Percentiles rank a stretch among this genome's conserved stretches.
Evolutionary conservation across 2,329 filamentous ascomycete species (phyloP).

Genomic region (Microcyclosporella mali): DNA sequence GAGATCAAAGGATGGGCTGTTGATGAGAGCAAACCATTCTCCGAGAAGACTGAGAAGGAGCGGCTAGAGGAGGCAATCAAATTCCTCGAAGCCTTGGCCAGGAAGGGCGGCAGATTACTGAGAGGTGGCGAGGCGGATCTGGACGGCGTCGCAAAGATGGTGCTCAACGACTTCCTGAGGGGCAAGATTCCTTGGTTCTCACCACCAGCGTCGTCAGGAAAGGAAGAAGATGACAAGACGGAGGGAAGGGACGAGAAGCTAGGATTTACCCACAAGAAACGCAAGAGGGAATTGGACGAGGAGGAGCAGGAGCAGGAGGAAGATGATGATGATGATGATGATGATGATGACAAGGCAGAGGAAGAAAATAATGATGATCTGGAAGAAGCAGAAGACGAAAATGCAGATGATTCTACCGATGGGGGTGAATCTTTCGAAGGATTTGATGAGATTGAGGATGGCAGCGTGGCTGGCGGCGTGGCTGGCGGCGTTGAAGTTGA

Average conservation of each 20-base stretch:
- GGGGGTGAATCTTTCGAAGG: slow-evolving; percentile 9
- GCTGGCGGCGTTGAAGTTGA: not conserved
- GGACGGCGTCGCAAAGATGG: slow-evolving; percentile 93
- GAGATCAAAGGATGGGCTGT: slow-evolving; percentile 66
- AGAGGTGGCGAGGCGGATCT: slow-evolving; percentile 93
- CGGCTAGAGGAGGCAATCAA: slow-evolving; percentile 58
- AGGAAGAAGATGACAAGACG: slow-evolving; percentile 42
- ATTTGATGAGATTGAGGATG: not conserved
- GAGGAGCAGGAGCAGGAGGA: slow-evolving; percentile 34
- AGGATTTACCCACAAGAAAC: slow-evolving; percentile 75
- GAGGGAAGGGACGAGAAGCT: slow-evolving; percentile 70
- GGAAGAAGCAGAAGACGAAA: slow-evolving; percentile 26
- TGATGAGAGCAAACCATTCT: slow-evolving; percentile 12
- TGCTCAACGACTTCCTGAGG: slow-evolving; percentile 90
- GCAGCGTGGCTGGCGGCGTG: not conserved
- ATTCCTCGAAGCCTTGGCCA: slow-evolving; percentile 79
- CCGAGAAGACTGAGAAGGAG: slow-evolving; percentile 26
- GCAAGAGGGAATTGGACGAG: slow-evolving; percentile 53
- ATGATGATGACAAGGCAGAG: slow-evolving; percentile 21
- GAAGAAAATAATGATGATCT: slow-evolving; percentile 32
- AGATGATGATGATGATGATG: slow-evolving; percentile 24
- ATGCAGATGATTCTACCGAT: slow-evolving; percentile 10
- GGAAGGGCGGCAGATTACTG: slow-evolving; percentile 78
- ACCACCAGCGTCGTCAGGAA: slow-evolving; percentile 56
- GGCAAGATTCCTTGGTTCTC: slow-evolving; percentile 97